These are phyloP conservation scores for Solanum hybrid DNA, from an alignment of 305 asterid genomes.

Conservation along the genomic window DNA sequence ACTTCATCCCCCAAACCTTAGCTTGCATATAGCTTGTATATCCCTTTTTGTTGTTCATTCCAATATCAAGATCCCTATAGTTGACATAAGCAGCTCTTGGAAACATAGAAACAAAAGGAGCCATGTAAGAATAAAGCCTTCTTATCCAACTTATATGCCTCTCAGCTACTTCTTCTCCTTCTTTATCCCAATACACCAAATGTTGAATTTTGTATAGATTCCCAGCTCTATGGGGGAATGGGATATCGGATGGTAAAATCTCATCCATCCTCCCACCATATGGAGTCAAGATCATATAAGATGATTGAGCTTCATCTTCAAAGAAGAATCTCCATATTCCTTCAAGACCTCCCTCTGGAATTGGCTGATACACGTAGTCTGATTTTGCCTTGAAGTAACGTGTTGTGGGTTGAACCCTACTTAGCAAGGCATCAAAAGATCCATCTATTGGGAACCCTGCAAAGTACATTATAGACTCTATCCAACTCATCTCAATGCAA, in stretches of 20 bases:
- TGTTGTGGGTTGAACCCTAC: background rate
- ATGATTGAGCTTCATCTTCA: background rate
- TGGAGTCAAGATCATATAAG: background rate
- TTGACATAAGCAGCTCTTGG: conserved; percentile 9
- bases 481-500: conserved; percentile 8
- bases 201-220: conserved; percentile 1
- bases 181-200: background rate
- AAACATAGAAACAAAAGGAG: background rate
- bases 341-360: background rate
- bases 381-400: conserved; percentile 8
- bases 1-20: background rate
- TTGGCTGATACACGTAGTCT: background rate
- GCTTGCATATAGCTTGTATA: background rate
- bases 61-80: conserved; percentile 13
- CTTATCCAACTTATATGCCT: conserved; percentile 8
- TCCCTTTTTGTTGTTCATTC: background rate
- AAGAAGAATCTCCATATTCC: background rate
- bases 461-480: conserved; percentile 1
- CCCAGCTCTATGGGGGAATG: conserved; percentile 6
- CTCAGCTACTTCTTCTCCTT: background rate
- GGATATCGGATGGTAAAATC: background rate
- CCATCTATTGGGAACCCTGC: background rate
- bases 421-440: background rate
- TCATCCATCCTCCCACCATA: conserved; percentile 8
- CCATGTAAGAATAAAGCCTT: background rate